Base-by-base conservation (phyloP, 106 monocot species). In the Acanthochlamys bracteata region DNA sequence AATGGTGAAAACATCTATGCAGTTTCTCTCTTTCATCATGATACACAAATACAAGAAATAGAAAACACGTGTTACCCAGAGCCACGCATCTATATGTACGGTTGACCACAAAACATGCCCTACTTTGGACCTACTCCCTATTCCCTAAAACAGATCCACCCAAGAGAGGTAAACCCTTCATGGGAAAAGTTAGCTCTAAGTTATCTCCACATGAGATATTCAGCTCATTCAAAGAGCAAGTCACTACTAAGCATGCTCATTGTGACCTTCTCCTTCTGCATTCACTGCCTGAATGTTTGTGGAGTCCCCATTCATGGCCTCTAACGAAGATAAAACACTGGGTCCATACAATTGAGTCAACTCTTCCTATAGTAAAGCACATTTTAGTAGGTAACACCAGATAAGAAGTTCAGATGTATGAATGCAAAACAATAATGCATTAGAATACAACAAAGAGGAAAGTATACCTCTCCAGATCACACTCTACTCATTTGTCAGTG, bases 291-390 rank as follows among this genome's bases (percentile, higher is more conserved):
- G 49, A 49, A 49, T 49, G 17, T 17, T 49, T 49, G 49, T 49
- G 1, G 49, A 10, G 13, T 25, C 59, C 23, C 59, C 59, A 56
- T 65, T 73, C 42, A 59, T 59, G 46, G 21, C 71, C 25, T 62
- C 72, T 20, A 68, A 40, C 46, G 66, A 57, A 56, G 72, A 43
- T 25, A 63, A 53, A 12, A 71, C 58, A 33, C 24, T 26, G 42
- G 71, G 61, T 14, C 71, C 77, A 67, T 62, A 20, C 9, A 49
- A 26, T 41, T 54, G 54, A 26, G 39, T 66, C 61, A 72, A 54
- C 61, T 78, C 67, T 63, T 67, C 77, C 77, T 78, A 59, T 68
- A 39, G 15, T 42, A 58, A 19, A 20, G 3, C 67, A 42, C 63
- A 1, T 49, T 49, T 12, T 9, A 12, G 49, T 49, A 49, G 12